Percentiles rank a stretch among this genome's conserved stretches.
Evolutionary conservation across 164 flowering plant genomes (phyloP).

Genomic region (Tetracentron sinense): DNA sequence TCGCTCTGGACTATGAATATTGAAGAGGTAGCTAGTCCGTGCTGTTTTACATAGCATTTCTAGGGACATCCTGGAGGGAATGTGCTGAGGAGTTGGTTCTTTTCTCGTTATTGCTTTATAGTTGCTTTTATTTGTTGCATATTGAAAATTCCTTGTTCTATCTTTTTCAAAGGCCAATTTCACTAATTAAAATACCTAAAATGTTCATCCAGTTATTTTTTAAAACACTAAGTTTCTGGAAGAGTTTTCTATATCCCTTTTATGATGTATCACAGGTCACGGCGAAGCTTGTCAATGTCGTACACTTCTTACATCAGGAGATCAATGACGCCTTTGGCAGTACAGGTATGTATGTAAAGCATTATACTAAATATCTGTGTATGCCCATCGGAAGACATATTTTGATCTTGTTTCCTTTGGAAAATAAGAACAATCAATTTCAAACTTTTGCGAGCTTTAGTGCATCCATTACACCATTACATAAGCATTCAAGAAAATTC

Average conservation of each 20-base stretch:
- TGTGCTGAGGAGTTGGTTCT: too few relatives aligned
- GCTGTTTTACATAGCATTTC: not conserved
- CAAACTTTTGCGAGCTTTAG: not conserved
- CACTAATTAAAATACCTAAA: not conserved
- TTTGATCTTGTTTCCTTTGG: not conserved
- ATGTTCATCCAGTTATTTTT: not conserved
- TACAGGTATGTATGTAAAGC: slow-evolving; percentile 49
- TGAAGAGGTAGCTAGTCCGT: slow-evolving; percentile 72
- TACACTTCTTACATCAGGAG: slow-evolving; percentile 73
- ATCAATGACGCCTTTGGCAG: slow-evolving; percentile 71
- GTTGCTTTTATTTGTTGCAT: not conserved
- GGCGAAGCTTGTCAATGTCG: slow-evolving; percentile 94
- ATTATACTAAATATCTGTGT: not conserved
- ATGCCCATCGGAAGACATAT: not conserved
- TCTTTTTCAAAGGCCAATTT: too few relatives aligned
- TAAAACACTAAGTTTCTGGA: not conserved
- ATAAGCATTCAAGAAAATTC: too few relatives aligned
- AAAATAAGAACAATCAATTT: not conserved
- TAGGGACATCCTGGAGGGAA: not conserved
- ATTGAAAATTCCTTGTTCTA: too few relatives aligned
- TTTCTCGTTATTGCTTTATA: not conserved
- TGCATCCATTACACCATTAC: too few relatives aligned
- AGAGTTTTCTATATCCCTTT: not conserved
- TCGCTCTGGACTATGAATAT: slow-evolving; percentile 92
- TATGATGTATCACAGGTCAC: slow-evolving; percentile 63